Evolutionary conservation across 1,139 yeast species (phyloP), one percentile per base, ranked within the genome.

Genomic region (Saccharomyces hybrid): DNA sequence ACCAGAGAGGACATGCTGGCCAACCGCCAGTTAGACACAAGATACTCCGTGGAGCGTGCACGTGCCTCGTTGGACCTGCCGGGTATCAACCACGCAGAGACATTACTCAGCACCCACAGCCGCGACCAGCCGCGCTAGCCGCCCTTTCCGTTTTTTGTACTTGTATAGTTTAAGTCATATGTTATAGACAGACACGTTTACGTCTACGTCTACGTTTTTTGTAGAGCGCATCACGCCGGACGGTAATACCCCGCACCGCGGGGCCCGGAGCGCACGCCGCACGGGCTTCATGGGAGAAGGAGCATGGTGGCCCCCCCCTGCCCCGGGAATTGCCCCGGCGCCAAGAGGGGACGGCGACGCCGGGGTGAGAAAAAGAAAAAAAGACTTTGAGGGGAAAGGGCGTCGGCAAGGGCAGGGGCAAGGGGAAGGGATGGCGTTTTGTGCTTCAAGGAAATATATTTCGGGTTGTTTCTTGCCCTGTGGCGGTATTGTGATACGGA

Each of bases 61-160:
- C 67, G 75, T 58, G 62, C 69, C 1, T 73, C 76, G 2, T 60
- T 73, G 31, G 76, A 73, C 16, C 58, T 73, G 27, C 76, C 76
- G 5, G 75, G 75, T 11, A 60, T 72, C 27, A 72, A 73, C 1
- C 69, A 65, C 46, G 76, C 76, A 2, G 68, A 64, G 23, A 58
- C 64, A 4, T 53, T 73, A 51, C 55, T 71, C 64, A 66, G 49
- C 46, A 19, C 48, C 31, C 68, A 55, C 59, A 62, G 47, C 58
- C 56, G 54, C 32, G 52, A 52, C 46, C 50, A 14, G 23, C 23
- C 23, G 23, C 23, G 23, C 23, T 19, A 19, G 23, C 4, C 23
- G 23, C 23, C 23, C 4, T 19, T 19, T 19, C 23, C 23, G 23
- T 19, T 19, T 19, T 19, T 19, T 19, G 23, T 19, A 19, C 23